Evolutionary conservation across 1,284 basidiomycete genomes (phyloP), one percentile per base, ranked within the genome.

Genomic region (Heterobasidion annosum): DNA sequence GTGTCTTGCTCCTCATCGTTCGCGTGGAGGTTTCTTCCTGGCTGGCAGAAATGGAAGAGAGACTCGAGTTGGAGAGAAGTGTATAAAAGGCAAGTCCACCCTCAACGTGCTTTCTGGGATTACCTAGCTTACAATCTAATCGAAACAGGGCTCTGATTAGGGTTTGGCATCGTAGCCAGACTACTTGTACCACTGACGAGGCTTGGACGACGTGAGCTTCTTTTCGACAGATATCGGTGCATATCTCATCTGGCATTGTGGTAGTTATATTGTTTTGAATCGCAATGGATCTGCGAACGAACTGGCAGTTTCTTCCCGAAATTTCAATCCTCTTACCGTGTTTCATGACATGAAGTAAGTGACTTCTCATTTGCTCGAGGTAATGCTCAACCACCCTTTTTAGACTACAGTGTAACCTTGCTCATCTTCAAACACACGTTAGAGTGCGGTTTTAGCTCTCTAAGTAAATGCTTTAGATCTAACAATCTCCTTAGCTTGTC

Each of bases 331-430:
- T 8, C 61, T 81, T n/a, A 64, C 69, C 0, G 71, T 88, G 33
- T 85, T 88, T 64, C 75, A 88, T 58, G 80, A 88, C 63, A 75
- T 87, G 69, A 91, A 89, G 88, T 90, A 58, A 57, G 75, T 45
- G 19, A 40, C 13, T 42, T 42, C 18, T 15, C 18, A 13, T 15
- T 4, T 13, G 10, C 10, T 47, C 12, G 12, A 32, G 5, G 2
- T 12, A 18, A 13, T 13, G n/a, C 51, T 6, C 25, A 34, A 18
- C 18, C 8, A 13, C 18, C 18, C 32, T 25, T 37, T 50, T 34
- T 56, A 88, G 85, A 64, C 59, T 81, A 52, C 84, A 88, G 65
- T 82, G 70, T 60, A 80, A 86, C 62, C 65, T 88, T 32, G 72
- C 74, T 34, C 79, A 85, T 63, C 67, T 88, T 37, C 76, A 79